Percentiles rank a stretch among this genome's conserved stretches.
Evolutionary conservation across 805 yeast genomes (phyloP).

Genomic region (Saccharomycopsis sp.): DNA sequence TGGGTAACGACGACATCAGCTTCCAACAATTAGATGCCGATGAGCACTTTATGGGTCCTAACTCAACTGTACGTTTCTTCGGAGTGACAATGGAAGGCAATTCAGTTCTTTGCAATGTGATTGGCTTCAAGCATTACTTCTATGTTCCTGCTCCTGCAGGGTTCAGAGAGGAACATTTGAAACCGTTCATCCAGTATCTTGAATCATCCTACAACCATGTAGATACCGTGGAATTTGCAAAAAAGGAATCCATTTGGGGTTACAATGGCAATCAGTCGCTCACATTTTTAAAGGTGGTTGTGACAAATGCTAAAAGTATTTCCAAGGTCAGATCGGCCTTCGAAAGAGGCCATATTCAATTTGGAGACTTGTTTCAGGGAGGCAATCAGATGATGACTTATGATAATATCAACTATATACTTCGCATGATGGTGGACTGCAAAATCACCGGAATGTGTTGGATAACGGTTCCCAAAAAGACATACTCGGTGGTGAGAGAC

Average conservation of each 20-base stretch:
- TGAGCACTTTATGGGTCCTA: conserved; percentile 56
- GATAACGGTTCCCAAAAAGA: conserved; percentile 79
- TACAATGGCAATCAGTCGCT: conserved; percentile 69
- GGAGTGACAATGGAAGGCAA: conserved; percentile 88
- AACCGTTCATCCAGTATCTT: conserved; percentile 40
- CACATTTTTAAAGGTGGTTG: conserved; percentile 72
- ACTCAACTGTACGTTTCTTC: conserved; percentile 71
- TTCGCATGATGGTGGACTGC: conserved; percentile 89
- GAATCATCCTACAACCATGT: conserved; percentile 49
- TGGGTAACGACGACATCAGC: conserved; percentile 44
- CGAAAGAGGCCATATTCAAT: conserved; percentile 72
- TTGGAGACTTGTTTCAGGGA: conserved; percentile 54
- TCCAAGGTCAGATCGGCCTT: conserved; percentile 69
- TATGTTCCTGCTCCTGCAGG: conserved; percentile 88
- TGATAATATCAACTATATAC: conserved; percentile 81
- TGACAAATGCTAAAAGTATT: conserved; percentile 58
- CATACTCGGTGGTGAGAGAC: conserved; percentile 44
- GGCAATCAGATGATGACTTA: conserved; percentile 57
- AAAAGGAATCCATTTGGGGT: conserved; percentile 92
- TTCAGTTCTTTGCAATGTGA: conserved; percentile 83
- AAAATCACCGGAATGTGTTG: conserved; percentile 95
- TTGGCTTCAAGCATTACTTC: conserved; percentile 83
- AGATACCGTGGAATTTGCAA: conserved; percentile 52
- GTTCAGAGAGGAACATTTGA: conserved; percentile 50
- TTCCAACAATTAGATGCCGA: conserved; percentile 96